Evolutionary conservation across 768 basidiomycete genomes (phyloP).

Genomic region (Tremella mesenterica): DNA sequence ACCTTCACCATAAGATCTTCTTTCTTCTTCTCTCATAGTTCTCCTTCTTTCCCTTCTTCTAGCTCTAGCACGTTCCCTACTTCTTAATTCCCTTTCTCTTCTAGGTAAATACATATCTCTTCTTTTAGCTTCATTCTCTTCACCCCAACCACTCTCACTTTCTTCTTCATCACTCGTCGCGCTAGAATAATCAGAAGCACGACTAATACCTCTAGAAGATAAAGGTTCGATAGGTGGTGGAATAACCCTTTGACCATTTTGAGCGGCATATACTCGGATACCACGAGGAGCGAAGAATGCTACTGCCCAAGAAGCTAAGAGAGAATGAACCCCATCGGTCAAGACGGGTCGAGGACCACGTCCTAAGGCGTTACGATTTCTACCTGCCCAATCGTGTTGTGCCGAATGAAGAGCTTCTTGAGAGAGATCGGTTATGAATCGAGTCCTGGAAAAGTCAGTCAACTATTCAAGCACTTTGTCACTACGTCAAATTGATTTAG

Average conservation of each 20-base stretch:
- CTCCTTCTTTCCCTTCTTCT: conserved; percentile 19
- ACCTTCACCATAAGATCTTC: conserved; percentile 4
- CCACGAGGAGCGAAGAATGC: conserved; percentile 37
- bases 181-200: conserved; percentile 25
- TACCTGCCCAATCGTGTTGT: conserved; percentile 9
- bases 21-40: conserved; percentile 4
- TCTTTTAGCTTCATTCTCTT: conserved; percentile 20
- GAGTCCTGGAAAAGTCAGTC: conserved; percentile 10
- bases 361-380: conserved; percentile 1
- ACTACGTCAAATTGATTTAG: no score
- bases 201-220: conserved; percentile 8
- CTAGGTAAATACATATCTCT: conserved; percentile 33
- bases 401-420: conserved; percentile 23
- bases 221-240: conserved; percentile 27
- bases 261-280: conserved; percentile 32
- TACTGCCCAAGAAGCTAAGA: conserved; percentile 33
- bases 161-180: conserved; percentile 15
- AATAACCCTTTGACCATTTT: conserved; percentile 21
- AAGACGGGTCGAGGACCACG: conserved; percentile 26
- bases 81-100: conserved; percentile 22
- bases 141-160: conserved; percentile 14
- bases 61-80: conserved; percentile 16
- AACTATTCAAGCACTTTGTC: background rate
- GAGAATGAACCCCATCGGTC: conserved; percentile 28
- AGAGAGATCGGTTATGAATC: conserved; percentile 32